Conservation (phyloP, 2,329 filamentous ascomycete species). For the Colletotrichum australisinense region DNA sequence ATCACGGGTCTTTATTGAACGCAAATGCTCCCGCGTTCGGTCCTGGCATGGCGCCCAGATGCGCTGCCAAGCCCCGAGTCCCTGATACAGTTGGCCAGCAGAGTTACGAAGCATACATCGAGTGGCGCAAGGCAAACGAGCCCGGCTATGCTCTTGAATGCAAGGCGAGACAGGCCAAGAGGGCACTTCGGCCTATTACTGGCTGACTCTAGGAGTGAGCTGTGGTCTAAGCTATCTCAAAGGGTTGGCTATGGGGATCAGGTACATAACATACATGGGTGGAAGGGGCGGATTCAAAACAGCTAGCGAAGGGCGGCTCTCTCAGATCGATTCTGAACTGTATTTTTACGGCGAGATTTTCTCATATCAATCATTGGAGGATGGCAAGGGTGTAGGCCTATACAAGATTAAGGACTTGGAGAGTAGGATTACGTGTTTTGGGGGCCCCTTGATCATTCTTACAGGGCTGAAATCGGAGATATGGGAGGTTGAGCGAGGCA, state of each 20-base stretch:
- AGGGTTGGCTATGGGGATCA: neutral
- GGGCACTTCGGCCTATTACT: conserved; percentile 2
- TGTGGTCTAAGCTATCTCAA: neutral
- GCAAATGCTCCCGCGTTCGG: neutral
- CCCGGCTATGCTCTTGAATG: conserved; percentile 60
- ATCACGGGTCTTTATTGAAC: neutral
- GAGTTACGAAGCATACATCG: conserved; percentile 60
- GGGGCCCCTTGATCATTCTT: neutral
- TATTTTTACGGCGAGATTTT: neutral
- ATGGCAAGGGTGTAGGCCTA: neutral
- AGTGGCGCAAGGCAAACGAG: conserved; percentile 60
- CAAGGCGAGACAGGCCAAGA: conserved; percentile 45
- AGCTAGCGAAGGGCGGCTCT: neutral
- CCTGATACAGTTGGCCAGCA: conserved; percentile 56
- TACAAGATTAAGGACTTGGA: neutral
- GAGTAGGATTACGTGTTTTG: neutral
- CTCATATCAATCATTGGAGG: conserved; percentile 1
- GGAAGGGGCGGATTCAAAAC: neutral
- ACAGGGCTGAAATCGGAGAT: neutral
- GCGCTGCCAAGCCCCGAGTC: conserved; percentile 53
- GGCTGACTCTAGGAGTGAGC: neutral
- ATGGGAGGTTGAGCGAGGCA: neutral
- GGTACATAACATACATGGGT: neutral
- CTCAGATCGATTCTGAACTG: neutral
- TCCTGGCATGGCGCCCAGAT: conserved; percentile 27